These are phyloP conservation scores for Lunasporangiospora selenospora DNA, from an alignment of 192 early-diverging fungal genomes.

Conservation along the genomic window DNA sequence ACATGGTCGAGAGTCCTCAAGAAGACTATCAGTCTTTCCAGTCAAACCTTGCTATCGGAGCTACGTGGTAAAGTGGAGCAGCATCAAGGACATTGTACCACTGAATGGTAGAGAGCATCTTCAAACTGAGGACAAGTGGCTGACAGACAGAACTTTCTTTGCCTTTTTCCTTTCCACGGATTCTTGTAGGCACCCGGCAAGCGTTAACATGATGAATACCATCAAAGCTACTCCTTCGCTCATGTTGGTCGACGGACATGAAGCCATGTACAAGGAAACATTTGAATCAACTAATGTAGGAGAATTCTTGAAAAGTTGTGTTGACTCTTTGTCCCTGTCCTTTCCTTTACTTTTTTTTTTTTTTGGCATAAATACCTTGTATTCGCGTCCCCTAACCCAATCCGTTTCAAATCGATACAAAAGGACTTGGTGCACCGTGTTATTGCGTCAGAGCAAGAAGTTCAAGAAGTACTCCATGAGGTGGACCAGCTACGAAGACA, in stretches of 20 bases:
- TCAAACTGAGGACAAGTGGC: too few species aligned
- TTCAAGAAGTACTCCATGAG: constrained; percentile 20
- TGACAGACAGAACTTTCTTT: too few species aligned
- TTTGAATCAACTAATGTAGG: constrained; percentile 34
- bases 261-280: constrained; percentile 42
- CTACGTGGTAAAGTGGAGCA: constrained; percentile 11
- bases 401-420: background rate
- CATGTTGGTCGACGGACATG: constrained; percentile 31
- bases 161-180: too few species aligned
- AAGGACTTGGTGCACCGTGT: constrained; percentile 27
- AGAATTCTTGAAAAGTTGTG: background rate
- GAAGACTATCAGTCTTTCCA: constrained; percentile 49
- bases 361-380: background rate
- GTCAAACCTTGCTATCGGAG: constrained; percentile 31
- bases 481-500: constrained; percentile 25
- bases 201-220: constrained; percentile 28
- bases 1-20: constrained; percentile 47
- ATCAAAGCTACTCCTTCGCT: constrained; percentile 16
- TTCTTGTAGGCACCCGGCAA: constrained; percentile 13
- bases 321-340: background rate
- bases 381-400: background rate
- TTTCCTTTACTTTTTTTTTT: background rate
- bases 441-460: constrained; percentile 18
- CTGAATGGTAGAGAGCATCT: too few species aligned
- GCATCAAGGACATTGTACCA: too few species aligned